Conservation (phyloP, 176 grass and related monocot genomes). For the Zizania latifolia region DNA sequence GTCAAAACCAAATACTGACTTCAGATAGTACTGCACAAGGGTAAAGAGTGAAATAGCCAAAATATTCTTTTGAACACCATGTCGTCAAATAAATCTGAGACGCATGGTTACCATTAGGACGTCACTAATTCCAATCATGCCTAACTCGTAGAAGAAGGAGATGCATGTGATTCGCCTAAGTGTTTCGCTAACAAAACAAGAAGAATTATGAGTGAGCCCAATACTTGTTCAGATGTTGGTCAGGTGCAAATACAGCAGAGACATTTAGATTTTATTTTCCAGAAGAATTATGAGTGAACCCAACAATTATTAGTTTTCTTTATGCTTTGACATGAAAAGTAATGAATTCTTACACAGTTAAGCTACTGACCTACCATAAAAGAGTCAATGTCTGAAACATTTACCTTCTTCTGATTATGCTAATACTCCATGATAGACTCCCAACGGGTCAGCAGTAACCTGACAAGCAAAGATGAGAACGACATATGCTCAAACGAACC, state of each 20-base stretch:
- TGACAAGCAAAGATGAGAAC: slow-evolving; percentile 29
- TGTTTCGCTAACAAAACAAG: slow-evolving; percentile 43
- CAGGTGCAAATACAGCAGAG: not conserved
- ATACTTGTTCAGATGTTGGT: not conserved
- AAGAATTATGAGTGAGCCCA: not conserved
- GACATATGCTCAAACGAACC: slow-evolving; percentile 23
- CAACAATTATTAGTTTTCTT: not conserved
- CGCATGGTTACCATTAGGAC: slow-evolving; percentile 54
- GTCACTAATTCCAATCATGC: slow-evolving; percentile 74
- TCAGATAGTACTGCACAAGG: slow-evolving; percentile 72
- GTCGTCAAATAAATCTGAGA: not conserved
- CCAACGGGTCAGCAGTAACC: slow-evolving; percentile 46
- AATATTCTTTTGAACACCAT: not conserved
- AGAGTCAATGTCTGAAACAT: not conserved
- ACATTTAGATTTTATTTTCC: not conserved
- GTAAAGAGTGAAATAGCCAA: not conserved
- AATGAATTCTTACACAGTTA: not conserved
- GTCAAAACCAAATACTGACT: slow-evolving; percentile 77
- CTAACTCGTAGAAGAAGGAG: slow-evolving; percentile 83
- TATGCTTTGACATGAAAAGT: not conserved
- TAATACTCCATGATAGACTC: slow-evolving; percentile 53
- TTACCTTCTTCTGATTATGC: slow-evolving; percentile 51
- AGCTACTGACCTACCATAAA: not conserved
- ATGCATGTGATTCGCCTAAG: slow-evolving; percentile 53
- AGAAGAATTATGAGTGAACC: not conserved